phyloP scores from a whole-genome alignment of 257 asterid species.

The Cruciata laevipes region DNA sequence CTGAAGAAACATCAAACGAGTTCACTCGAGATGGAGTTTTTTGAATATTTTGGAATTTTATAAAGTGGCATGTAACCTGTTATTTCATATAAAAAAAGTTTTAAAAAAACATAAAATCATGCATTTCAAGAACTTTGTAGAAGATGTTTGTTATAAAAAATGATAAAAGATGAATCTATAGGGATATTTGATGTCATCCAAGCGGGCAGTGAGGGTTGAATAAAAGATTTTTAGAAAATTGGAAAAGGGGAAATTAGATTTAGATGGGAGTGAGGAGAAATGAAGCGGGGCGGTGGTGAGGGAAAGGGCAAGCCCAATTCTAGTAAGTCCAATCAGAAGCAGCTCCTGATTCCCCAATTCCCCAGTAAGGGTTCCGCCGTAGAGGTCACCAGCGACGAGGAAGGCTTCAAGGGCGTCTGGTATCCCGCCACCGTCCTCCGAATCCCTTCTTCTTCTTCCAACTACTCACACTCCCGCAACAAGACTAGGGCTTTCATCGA shows the following conservation, averaged over 20 bases:
- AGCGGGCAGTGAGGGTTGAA: no score
- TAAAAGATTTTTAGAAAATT: neutral
- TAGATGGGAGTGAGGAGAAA: neutral
- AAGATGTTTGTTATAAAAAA: no score
- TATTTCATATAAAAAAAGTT: no score
- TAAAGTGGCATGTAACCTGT: no score
- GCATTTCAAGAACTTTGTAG: no score
- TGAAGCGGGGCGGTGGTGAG: neutral
- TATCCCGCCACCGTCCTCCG: constrained; percentile 39
- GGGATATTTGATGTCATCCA: no score
- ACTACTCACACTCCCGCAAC: neutral
- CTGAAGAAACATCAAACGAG: no score
- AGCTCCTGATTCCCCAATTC: neutral
- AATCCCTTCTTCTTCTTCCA: neutral
- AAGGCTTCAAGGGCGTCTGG: constrained; percentile 37
- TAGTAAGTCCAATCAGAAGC: neutral
- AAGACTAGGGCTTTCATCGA: constrained; percentile 27
- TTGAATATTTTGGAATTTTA: no score
- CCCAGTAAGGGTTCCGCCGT: constrained; percentile 22
- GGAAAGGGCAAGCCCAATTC: neutral
- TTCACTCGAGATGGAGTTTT: no score
- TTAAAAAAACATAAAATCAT: no score
- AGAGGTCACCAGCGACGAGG: constrained; percentile 51
- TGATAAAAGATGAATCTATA: no score
- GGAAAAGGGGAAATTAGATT: neutral